Evolutionary conservation across 2,329 filamentous ascomycete species (phyloP).

Genomic region (Aspergillus sp.): DNA sequence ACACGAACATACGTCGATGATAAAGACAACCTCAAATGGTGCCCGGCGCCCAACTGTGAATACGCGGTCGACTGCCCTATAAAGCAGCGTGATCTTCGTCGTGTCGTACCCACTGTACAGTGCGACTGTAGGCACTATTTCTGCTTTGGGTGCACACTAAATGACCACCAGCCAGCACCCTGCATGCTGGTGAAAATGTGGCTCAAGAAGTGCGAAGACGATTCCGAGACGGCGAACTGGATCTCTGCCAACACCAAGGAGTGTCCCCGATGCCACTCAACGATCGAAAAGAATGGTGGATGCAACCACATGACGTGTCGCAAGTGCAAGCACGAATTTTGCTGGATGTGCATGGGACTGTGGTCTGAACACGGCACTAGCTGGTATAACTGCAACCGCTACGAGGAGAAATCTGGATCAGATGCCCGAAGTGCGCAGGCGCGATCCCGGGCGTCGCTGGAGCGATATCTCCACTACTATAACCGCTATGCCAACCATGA

Average conservation of each 20-base stretch:
- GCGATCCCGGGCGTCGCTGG: constrained; percentile 82
- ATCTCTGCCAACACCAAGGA: constrained; percentile 99
- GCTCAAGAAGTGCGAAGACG: constrained; percentile 98
- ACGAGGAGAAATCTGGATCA: constrained; percentile 89
- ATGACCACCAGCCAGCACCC: constrained; percentile 90
- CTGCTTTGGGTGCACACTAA: constrained; percentile 90
- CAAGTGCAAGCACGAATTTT: constrained; percentile 95
- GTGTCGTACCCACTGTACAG: constrained; percentile 84
- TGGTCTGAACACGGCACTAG: constrained; percentile 99
- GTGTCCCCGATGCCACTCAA: constrained; percentile 92
- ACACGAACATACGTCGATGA: constrained; percentile 96
- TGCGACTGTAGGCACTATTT: constrained; percentile 85
- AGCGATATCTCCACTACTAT: constrained; percentile 98
- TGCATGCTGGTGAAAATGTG: constrained; percentile 90
- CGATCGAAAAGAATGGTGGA: constrained; percentile 97
- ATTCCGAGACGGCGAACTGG: constrained; percentile 98
- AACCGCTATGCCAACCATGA: constrained; percentile 99
- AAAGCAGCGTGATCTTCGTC: constrained; percentile 82
- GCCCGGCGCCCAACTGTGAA: constrained; percentile 93
- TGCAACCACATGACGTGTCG: constrained; percentile 98
- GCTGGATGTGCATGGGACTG: constrained; percentile 99
- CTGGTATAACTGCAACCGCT: constrained; percentile 99
- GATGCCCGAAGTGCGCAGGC: constrained; percentile 92
- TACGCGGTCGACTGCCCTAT: constrained; percentile 88
- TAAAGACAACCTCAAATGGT: constrained; percentile 95